Base-by-base conservation (phyloP, 2,329 filamentous ascomycete species). In the Aspergillus pseudonomiae region DNA sequence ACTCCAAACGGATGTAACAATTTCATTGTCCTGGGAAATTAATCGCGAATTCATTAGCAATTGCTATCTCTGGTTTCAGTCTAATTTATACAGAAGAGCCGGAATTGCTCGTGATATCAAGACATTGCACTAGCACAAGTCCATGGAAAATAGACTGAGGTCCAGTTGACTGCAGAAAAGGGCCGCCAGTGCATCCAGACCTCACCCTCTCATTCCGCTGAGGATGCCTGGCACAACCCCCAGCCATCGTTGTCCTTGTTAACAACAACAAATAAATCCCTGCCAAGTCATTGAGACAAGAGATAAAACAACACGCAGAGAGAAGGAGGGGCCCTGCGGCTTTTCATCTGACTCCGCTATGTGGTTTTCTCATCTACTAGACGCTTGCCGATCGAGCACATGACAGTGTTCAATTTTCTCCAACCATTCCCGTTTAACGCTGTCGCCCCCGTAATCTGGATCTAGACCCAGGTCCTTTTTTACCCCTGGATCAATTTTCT, bases 361-460 rank as follows among this genome's bases (percentile, higher is more conserved):
- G 58, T 48, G 56, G 45, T 45, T 36, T 39, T 50, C 45, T 55
- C 12, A 39, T 45, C 34, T 52, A 48, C 56, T 64, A 61, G 45
- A 61, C 57, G 60, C 60, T 32, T 55, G 64, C 64, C 64, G 64
- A 66, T 66, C 64, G 57, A 67, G 62, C 64, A 68, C 65, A 65
- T 67, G 65, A 68, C 65, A 67, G 39, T 57, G 63, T 62, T 41
- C 64, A 66, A 60, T 68, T 68, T 68, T 68, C 58, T 66, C 61
- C 58, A 54, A 48, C 59, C 57, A 60, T 58, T 62, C 57, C 57
- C 21, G 62, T 62, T 62, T 57, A 48, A 62, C 60, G n/a, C 55
- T 48, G 36, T 43, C 50, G 63, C 54, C 39, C 53, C 30, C 43
- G 19, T 39, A 39, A 32, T 19, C 45, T 28, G 9, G 50, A 58